Conservation (phyloP, 2,329 filamentous ascomycete species). For the Penicillium sp. region DNA sequence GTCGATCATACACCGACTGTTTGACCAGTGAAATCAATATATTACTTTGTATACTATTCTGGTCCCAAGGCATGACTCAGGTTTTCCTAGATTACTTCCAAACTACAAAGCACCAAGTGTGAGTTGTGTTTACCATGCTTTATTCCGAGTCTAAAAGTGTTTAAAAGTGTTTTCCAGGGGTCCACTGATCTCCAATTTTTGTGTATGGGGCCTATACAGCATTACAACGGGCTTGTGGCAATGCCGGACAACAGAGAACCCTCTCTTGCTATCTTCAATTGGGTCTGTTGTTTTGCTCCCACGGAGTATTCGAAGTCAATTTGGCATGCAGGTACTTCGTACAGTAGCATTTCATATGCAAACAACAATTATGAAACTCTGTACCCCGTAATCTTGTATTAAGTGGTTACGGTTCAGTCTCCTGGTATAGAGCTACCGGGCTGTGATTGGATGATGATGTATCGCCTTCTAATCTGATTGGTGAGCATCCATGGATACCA, state of each 20-base stretch:
- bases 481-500: background rate
- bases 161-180: background rate
- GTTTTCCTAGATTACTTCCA: background rate
- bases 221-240: background rate
- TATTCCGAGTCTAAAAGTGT: background rate
- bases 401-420: background rate
- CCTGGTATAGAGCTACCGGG: background rate
- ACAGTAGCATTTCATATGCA: background rate
- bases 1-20: conserved; percentile 34
- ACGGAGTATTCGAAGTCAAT: background rate
- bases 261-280: no score
- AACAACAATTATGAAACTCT: background rate
- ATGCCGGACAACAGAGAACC: no score
- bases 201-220: background rate
- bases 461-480: background rate
- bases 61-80: background rate
- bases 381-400: background rate
- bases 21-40: conserved; percentile 13
- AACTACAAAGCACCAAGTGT: background rate
- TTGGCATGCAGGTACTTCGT: background rate
- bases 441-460: background rate
- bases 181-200: background rate
- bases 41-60: conserved; percentile 2
- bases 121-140: no score
- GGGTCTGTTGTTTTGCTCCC: background rate